Base-by-base conservation (phyloP, 2,329 filamentous ascomycete genomes). In the Aspergillus ruber region DNA sequence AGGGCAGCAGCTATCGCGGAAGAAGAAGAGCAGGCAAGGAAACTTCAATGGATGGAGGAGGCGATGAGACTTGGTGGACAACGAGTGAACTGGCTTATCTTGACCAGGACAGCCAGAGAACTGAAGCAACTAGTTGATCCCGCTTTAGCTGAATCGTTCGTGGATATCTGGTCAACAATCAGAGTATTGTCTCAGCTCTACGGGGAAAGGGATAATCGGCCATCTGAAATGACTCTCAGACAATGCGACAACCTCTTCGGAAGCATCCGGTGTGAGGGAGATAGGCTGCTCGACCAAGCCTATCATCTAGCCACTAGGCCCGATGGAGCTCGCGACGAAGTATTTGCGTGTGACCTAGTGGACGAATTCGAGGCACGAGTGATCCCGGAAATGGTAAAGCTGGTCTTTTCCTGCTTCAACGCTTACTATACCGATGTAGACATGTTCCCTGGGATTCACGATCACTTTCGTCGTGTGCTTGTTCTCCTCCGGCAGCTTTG, bases 61-160 rank as follows among this genome's bases (percentile, higher is more conserved):
- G 60, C 58, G 1, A 50, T 49, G 8, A 25, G 53, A 15, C 32
- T 59, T 4, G 52, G 55, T 18, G 46, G 45, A 1, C 61, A 63
- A 42, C 40, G 46, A 36, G 46, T 50, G 1, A 52, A 53, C 17
- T 66, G 63, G 64, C 43, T 52, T 4, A 41, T 9, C 3, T 21
- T 62, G 21, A 43, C 53, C 20, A 18, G 39, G 4, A 45, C 42
- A 13, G 50, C 51, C 10, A 47, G 33, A 18, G 21, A 20, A 8
- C 44, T 53, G 41, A 45, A 43, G 21, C 13, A 41, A 35, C 40
- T 9, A 17, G 25, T 23, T 21, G 44, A 35, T 3, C 27, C 38
- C 21, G 23, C 38, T 10, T 18, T 27, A 7, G 13, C 20, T 1
- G 18, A 42, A 4, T 15, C 46, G 6, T 51, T 56, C 6, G 10